These are phyloP conservation scores for Prunus salicina DNA, from an alignment of 306 rosid species.

Conservation along the genomic window DNA sequence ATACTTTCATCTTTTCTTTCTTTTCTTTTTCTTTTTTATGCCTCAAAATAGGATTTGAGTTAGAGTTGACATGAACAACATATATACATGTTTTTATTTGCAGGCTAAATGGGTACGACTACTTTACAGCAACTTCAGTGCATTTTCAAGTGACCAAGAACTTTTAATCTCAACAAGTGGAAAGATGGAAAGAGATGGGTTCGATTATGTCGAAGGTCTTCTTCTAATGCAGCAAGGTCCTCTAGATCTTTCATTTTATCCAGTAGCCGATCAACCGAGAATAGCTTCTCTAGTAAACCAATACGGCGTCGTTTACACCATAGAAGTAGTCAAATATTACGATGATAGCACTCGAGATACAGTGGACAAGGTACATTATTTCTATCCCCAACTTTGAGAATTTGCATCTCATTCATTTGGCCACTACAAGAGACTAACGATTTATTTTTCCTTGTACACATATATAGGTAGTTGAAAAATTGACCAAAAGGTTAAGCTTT, in stretches of 20 bases:
- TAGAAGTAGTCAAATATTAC: conserved; percentile 63
- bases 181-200: conserved; percentile 23
- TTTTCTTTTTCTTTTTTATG: background rate
- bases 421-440: too few relatives aligned
- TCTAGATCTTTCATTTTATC: conserved; percentile 63
- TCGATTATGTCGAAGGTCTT: conserved; percentile 67
- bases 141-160: conserved; percentile 70
- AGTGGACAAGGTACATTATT: conserved; percentile 42
- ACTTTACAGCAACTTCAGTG: conserved; percentile 55
- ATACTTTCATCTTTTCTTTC: background rate
- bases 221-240: conserved; percentile 50
- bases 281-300: conserved; percentile 44
- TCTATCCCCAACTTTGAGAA: too few relatives aligned
- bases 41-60: background rate
- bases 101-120: conserved; percentile 76
- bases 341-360: conserved; percentile 22
- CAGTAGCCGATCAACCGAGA: conserved; percentile 43
- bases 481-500: conserved; percentile 40
- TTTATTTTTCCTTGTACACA: background rate
- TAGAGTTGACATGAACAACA: too few relatives aligned
- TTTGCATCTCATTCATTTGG: too few relatives aligned
- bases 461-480: conserved; percentile 38
- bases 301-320: conserved; percentile 50
- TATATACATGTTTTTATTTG: background rate
- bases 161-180: conserved; percentile 40